These are phyloP conservation scores for Ambrosiella beaveri DNA, from an alignment of 2,329 filamentous ascomycete species.

Conservation along the genomic window DNA sequence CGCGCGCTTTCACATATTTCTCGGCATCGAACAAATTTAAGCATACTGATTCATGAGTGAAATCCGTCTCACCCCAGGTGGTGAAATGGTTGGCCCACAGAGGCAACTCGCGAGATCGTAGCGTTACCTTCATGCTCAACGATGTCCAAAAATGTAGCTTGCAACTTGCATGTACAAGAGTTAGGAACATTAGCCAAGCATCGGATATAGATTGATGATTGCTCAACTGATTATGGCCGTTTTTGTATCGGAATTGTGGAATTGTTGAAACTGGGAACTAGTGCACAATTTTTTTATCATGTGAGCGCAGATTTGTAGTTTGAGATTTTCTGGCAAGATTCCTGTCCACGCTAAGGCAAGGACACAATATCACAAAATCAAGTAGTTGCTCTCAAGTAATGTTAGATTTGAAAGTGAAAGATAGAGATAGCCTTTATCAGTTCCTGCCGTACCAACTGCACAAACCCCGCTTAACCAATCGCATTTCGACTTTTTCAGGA, in stretches of 20 bases:
- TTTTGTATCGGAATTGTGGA: too few species aligned
- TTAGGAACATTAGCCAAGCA: background rate
- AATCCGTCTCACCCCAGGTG: background rate
- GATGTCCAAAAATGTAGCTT: background rate
- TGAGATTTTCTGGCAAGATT: slow-evolving; percentile 6
- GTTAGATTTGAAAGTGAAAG: too few species aligned
- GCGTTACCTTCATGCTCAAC: background rate
- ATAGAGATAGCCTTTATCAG: too few species aligned
- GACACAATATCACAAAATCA: background rate
- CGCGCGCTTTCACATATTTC: background rate
- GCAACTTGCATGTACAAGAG: background rate
- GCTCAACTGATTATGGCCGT: background rate
- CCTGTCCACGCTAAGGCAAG: slow-evolving; percentile 5
- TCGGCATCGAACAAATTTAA: background rate
- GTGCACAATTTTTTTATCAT: slow-evolving; percentile 1
- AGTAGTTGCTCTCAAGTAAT: background rate
- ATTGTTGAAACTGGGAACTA: too few species aligned
- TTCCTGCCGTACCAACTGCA: too few species aligned
- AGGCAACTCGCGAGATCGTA: background rate
- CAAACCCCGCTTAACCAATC: too few species aligned
- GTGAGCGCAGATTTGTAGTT: background rate
- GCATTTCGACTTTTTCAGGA: too few species aligned
- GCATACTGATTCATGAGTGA: background rate
- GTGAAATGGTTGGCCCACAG: background rate
- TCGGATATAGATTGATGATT: background rate